phyloP scores from a whole-genome alignment of 2,329 filamentous ascomycete genomes.

The Eurotiales sp. region DNA sequence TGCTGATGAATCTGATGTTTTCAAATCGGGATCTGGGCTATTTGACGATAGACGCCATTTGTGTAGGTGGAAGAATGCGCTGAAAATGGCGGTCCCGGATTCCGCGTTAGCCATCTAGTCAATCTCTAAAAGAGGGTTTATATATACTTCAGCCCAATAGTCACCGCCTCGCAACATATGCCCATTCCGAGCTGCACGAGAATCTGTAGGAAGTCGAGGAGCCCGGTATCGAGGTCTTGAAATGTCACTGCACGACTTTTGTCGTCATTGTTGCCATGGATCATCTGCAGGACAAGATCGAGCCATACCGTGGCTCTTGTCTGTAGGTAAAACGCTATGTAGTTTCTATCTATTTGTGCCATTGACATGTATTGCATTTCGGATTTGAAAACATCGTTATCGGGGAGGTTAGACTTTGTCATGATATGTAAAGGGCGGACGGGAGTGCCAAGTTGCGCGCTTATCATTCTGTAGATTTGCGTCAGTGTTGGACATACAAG shows the following conservation, averaged over 20 bases:
- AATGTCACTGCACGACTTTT: background rate
- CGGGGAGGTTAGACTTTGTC: background rate
- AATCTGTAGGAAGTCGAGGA: background rate
- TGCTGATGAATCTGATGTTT: background rate
- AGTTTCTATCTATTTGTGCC: background rate
- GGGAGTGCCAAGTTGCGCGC: background rate
- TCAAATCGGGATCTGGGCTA: background rate
- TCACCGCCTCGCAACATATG: background rate
- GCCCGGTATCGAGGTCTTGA: background rate
- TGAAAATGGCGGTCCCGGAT: too few relatives aligned
- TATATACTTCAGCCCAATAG: background rate
- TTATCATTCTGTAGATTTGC: slow-evolving; percentile 4
- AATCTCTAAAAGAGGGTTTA: background rate
- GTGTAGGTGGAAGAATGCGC: background rate
- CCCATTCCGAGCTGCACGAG: slow-evolving; percentile 2
- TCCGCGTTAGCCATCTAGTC: background rate
- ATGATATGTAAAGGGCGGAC: background rate
- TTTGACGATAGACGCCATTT: background rate
- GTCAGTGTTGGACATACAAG: background rate
- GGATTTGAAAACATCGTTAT: background rate
- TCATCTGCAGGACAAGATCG: background rate
- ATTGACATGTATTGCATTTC: background rate
- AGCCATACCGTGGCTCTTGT: background rate
- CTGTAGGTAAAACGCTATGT: background rate
- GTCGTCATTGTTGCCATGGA: background rate